Evolutionary conservation across 2,329 filamentous ascomycete genomes (phyloP).

Genomic region (Eurotiales sp.): DNA sequence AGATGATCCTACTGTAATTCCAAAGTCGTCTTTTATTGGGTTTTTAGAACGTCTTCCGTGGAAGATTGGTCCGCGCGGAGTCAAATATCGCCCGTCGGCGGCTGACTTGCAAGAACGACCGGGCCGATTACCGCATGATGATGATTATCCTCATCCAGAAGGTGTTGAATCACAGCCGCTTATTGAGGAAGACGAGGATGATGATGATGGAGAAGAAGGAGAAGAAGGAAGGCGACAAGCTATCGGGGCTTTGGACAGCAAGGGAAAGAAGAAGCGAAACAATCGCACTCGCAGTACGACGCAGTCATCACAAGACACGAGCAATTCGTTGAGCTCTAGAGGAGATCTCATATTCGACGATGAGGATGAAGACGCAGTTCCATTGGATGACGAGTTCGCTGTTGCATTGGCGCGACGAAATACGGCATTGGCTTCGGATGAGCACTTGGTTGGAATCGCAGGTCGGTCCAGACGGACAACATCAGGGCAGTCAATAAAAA

Average conservation of each 20-base stretch:
- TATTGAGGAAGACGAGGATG: conserved; percentile 58
- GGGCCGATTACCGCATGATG: conserved; percentile 56
- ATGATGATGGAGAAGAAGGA: conserved; percentile 48
- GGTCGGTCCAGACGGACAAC: conserved; percentile 50
- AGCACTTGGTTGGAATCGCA: conserved; percentile 56
- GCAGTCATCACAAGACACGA: conserved; percentile 72
- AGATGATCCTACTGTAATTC: conserved; percentile 80
- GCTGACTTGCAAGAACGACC: conserved; percentile 88
- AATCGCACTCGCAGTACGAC: conserved; percentile 70
- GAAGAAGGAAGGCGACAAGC: conserved; percentile 22
- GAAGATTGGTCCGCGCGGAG: conserved; percentile 70
- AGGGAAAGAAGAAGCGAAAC: conserved; percentile 18
- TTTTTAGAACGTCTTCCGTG: conserved; percentile 82
- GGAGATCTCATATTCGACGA: conserved; percentile 91
- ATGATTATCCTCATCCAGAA: conserved; percentile 28
- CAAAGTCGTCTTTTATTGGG: conserved; percentile 77
- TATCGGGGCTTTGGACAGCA: background rate
- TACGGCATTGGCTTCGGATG: conserved; percentile 58
- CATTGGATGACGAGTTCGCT: conserved; percentile 87
- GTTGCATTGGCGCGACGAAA: conserved; percentile 71
- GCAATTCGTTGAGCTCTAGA: conserved; percentile 79
- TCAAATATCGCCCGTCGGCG: conserved; percentile 86
- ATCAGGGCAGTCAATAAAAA: conserved; percentile 42
- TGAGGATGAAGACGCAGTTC: conserved; percentile 91
- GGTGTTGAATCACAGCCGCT: conserved; percentile 52